These are phyloP conservation scores for Neocucurbitaria cava DNA, from an alignment of 2,329 filamentous ascomycete species.

Conservation along the genomic window DNA sequence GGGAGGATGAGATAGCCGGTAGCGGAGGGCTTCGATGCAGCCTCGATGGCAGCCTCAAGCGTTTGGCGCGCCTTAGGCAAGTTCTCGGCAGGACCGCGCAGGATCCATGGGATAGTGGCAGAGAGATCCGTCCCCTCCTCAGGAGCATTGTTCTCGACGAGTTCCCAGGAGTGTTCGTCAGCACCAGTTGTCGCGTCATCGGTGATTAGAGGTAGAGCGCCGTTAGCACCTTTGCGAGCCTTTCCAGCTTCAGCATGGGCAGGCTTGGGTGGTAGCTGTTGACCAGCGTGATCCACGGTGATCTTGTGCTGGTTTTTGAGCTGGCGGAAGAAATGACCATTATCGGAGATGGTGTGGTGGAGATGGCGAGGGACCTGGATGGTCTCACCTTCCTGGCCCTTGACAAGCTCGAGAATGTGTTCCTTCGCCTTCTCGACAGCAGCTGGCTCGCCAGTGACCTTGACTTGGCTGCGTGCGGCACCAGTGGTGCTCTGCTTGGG, in stretches of 20 bases:
- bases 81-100: slow-evolving; percentile 79
- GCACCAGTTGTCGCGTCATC: slow-evolving; percentile 68
- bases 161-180: slow-evolving; percentile 81
- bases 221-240: slow-evolving; percentile 62
- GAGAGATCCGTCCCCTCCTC: slow-evolving; percentile 60
- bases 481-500: slow-evolving; percentile 76
- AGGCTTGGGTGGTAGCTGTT: slow-evolving; percentile 76
- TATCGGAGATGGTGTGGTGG: slow-evolving; percentile 86
- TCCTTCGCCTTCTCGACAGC: slow-evolving; percentile 86
- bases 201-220: slow-evolving; percentile 86
- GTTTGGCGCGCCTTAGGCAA: slow-evolving; percentile 80
- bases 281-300: slow-evolving; percentile 88
- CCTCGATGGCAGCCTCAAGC: slow-evolving; percentile 75
- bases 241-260: slow-evolving; percentile 55
- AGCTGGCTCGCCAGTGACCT: slow-evolving; percentile 78
- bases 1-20: slow-evolving; percentile 90
- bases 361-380: slow-evolving; percentile 81
- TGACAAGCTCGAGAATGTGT: slow-evolving; percentile 79
- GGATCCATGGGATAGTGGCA: slow-evolving; percentile 82
- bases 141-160: slow-evolving; percentile 69
- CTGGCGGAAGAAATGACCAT: slow-evolving; percentile 91
- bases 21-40: slow-evolving; percentile 71
- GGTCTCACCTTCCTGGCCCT: slow-evolving; percentile 87
- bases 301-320: slow-evolving; percentile 86
- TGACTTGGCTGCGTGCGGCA: slow-evolving; percentile 82